Evolutionary conservation across 2,329 filamentous ascomycete species (phyloP), one percentile per base, ranked within the genome.

Genomic region (Monosporascus cannonballus): DNA sequence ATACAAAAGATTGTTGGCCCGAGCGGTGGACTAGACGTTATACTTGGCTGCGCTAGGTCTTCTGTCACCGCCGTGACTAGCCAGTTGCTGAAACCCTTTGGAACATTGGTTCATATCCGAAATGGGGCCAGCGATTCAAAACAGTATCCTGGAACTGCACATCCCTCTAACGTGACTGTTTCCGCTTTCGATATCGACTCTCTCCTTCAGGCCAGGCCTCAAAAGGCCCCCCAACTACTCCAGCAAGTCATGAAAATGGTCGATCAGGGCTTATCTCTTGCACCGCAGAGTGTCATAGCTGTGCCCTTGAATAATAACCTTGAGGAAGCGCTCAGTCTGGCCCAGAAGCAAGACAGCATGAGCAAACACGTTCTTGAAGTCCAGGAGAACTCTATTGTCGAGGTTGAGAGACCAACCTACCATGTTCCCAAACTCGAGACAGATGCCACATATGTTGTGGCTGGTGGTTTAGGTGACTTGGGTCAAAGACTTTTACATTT

Each of bases 401-500:
- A 42, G 39, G 39, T 11, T n/a, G n/a, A n/a, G 9, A 42, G 39
- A 30, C 50, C 50, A 34, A 48, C 30, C 41, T 49, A 46, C 48
- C n/a, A 44, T 17, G 18, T 51, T 47, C 49, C 49, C 20, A 46
- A 44, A 22, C 50, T 54, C 22, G 49, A 49, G 22, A 8, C 24
- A 15, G 36, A 56, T 25, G 52, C 22, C 22, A 54, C 55, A 20
- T 57, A 57, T 34, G 51, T 57, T 22, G 45, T 57, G 6, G 52
- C 48, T 38, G 57, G 57, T 46, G 57, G 55, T 27, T 34, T 57
- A 17, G 55, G 55, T 41, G 55, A 54, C 42, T 44, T 59, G 18
- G 51, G 53, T 14, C 47, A 48, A 4, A 20, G 49, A n/a, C 47
- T 59, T n/a, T 27, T 49, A 20, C 20, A 39, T 24, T 47, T 51